Evolutionary conservation across 2,329 filamentous ascomycete species (phyloP), one percentile per base, ranked within the genome.

Genomic region (Alternaria conjuncta): DNA sequence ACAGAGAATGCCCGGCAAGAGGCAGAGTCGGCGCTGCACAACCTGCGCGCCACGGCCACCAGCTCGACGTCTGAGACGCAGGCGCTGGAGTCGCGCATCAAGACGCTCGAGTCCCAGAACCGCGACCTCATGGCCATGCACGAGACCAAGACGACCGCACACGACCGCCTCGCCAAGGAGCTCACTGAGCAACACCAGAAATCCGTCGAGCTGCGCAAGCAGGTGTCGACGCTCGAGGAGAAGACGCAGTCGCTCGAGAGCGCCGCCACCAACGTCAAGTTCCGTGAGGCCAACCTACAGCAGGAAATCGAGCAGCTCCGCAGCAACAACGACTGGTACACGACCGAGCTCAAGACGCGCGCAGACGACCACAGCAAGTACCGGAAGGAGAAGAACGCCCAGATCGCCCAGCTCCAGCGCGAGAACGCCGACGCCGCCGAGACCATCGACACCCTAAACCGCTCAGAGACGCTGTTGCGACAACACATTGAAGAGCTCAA

Each of bases 311-410:
- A 97, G 45, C 85, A 96, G 60, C 89, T 95, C 18, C 94, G 93
- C 78, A 92, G 91, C 74, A 97, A 94, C 82, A 92, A 93, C 68
- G 95, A 98, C 72, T 99, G 94, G 92, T 91, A 96, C 60, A 93
- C 97, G 75, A 89, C 86, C 45, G 96, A 99, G 79, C 86, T 98
- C 21, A 95, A 97, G 83, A 94, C 92, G 0, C 97, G 97, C 82
- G 90, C 88, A 65, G 88, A 90, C 9, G 96, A 99, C 77, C 89
- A 93, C 51, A 87, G 95, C 69, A 97, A 94, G 75, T 95, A 92
- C 80, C 89, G 96, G 67, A 98, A 97, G 77, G 96, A 99, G 78
- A 98, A 97, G 85, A 92, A 92, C 66, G 90, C 93, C 2, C 91
- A 92, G 43, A 93, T 98, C 71, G 88, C 94, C 9, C 92, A 96